Evolutionary conservation across 169 alveolate genomes (phyloP).

Genomic region (Eimeria sp.): DNA sequence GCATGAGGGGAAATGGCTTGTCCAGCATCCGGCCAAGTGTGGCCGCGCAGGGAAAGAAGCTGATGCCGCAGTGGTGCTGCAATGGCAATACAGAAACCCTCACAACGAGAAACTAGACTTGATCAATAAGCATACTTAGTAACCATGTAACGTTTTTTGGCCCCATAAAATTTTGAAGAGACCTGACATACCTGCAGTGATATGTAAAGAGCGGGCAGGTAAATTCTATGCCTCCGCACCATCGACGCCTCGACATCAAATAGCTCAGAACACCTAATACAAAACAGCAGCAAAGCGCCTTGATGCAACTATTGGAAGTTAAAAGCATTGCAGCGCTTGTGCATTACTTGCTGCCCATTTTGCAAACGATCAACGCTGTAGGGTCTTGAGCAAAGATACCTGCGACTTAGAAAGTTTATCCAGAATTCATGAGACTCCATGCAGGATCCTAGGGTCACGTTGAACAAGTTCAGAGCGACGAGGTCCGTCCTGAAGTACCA

Average conservation of each 20-base stretch:
- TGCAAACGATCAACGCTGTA: background rate
- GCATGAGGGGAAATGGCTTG: conserved; percentile 68
- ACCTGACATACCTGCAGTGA: conserved; percentile 52
- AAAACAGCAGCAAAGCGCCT: background rate
- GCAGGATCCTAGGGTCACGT: conserved; percentile 71
- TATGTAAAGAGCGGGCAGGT: conserved; percentile 71
- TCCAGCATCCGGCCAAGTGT: conserved; percentile 53
- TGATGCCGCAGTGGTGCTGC: conserved; percentile 82
- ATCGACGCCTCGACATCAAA: conserved; percentile 72
- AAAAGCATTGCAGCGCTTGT: background rate
- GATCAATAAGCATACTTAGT: background rate
- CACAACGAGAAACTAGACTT: background rate
- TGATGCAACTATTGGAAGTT: background rate
- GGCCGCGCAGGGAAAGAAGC: conserved; percentile 75
- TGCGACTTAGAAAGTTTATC: conserved; percentile 48
- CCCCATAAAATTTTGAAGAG: background rate
- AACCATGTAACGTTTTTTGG: background rate
- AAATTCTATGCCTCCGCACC: conserved; percentile 36
- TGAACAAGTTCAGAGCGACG: conserved; percentile 56
- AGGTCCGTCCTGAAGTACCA: conserved; percentile 63
- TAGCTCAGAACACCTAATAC: conserved; percentile 45
- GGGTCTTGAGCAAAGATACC: background rate
- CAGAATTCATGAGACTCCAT: conserved; percentile 75
- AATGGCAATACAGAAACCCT: background rate
- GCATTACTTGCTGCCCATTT: background rate